Conservation (phyloP, 495 filamentous ascomycete species). For the Penicillium bovifimosum region DNA sequence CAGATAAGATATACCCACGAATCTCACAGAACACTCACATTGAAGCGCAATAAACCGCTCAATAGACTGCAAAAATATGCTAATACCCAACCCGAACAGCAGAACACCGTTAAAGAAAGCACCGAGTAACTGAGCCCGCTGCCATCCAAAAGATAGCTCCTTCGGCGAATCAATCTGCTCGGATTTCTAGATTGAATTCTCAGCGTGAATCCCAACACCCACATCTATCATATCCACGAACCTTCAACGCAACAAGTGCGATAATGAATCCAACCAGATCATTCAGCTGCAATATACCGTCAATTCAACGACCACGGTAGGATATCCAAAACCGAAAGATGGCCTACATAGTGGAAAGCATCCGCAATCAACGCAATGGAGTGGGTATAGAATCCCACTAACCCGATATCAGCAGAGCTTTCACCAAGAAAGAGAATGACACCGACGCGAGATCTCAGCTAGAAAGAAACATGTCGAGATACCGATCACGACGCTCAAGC, state of each 20-base stretch:
- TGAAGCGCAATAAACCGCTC: slow-evolving; percentile 62
- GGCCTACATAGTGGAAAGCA: slow-evolving; percentile 84
- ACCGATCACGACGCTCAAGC: slow-evolving; percentile 41
- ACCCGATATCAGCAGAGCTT: slow-evolving; percentile 4
- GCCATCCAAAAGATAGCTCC: slow-evolving; percentile 56
- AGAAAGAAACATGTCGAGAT: slow-evolving; percentile 49
- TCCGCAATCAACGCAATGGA: slow-evolving; percentile 87
- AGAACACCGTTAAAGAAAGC: slow-evolving; percentile 92
- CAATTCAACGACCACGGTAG: neutral
- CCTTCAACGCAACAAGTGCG: slow-evolving; percentile 77
- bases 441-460: slow-evolving; percentile 44
- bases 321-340: neutral
- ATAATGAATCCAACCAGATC: slow-evolving; percentile 84
- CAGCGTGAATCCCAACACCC: neutral
- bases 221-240: slow-evolving; percentile 24
- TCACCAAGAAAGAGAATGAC: neutral
- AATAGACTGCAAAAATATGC: slow-evolving; percentile 84
- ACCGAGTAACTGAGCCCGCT: slow-evolving; percentile 81
- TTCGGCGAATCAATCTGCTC: slow-evolving; percentile 28
- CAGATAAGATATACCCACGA: slow-evolving; percentile 4
- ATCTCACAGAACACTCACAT: slow-evolving; percentile 17
- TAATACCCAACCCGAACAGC: slow-evolving; percentile 83
- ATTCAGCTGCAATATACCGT: slow-evolving; percentile 60
- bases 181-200: slow-evolving; percentile 13
- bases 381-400: slow-evolving; percentile 70